Base-by-base conservation (phyloP, 805 yeast species). In the Metschnikowia bowlesiae region DNA sequence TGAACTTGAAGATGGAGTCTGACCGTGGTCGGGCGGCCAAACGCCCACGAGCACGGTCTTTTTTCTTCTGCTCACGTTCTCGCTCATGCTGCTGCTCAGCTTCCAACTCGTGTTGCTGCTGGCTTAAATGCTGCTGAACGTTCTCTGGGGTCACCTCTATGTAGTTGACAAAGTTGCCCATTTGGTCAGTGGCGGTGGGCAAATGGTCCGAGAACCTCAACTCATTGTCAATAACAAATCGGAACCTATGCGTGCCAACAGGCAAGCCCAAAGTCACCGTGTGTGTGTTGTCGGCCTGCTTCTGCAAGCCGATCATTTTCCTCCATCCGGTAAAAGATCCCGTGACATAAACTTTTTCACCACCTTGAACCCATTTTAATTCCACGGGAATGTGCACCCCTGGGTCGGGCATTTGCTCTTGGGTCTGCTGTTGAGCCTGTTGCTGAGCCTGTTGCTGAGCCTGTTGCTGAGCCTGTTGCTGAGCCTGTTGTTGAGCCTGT, bases 251-350 rank as follows among this genome's bases (percentile, higher is more conserved):
- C 0, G 96, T 91, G 8, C 97, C 97, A 6, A 87, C 83, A 0
- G 96, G 96, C 43, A 89, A 70, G 38, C 88, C 87, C 45, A 89
- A 73, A 46, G 87, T 85, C 28, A 89, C 85, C 41, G 82, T 74
- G 60, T 85, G 84, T 36, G 75, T 73, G 22, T 77, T 76, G 58
- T 83, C 82, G 8, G 60, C 74, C 69, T 67, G 80, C 67, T 73
- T 74, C 31, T 78, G 78, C 60, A 94, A 73, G 37, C 96, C 96
- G 62, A 92, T 91, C 98, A 94, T 92, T 69, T 91, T 92, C 58
- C 97, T 77, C 98, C 99, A 94, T 3, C 96, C 97, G 0, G 99
- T 94, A 69, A 92, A 92, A 0, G 97, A 87, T 45, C 99, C 99
- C 34, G 97, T 94, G 11, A 92, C 96, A 66, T 90, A 94, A 2